Evolutionary conservation across 2,329 filamentous ascomycete genomes (phyloP).

Genomic region (Talaromyces sp.): DNA sequence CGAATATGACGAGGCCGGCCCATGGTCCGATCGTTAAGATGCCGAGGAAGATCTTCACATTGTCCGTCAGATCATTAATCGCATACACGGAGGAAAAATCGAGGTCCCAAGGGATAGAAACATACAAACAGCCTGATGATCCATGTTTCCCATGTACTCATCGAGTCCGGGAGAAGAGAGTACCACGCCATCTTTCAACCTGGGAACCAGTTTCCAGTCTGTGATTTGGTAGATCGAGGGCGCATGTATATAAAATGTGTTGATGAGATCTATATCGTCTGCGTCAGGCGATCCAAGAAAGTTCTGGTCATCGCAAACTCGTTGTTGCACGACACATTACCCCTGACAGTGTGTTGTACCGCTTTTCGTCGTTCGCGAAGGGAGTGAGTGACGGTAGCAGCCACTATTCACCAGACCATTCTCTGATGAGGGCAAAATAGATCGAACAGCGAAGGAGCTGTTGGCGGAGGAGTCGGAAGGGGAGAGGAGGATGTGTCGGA

Average conservation of each 20-base stretch:
- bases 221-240: neutral
- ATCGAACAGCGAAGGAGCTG: neutral
- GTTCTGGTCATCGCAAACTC: constrained; percentile 4
- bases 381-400: neutral
- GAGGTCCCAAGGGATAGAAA: neutral
- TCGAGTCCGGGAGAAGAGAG: constrained; percentile 60
- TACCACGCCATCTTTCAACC: constrained; percentile 56
- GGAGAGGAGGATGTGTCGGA: neutral
- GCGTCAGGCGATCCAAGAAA: neutral
- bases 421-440: neutral
- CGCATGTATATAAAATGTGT: neutral
- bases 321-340: neutral
- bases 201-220: neutral
- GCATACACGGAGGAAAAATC: neutral
- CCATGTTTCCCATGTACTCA: constrained; percentile 61
- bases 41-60: constrained; percentile 57
- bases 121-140: constrained; percentile 61
- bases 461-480: neutral
- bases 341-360: neutral
- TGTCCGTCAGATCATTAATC: neutral
- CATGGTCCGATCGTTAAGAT: constrained; percentile 62
- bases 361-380: neutral
- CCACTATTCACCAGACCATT: neutral
- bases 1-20: constrained; percentile 60
- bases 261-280: neutral